Conservation (phyloP, 225 moss, liverwort and hornwort species). For the Thuidium tamariscinum region DNA sequence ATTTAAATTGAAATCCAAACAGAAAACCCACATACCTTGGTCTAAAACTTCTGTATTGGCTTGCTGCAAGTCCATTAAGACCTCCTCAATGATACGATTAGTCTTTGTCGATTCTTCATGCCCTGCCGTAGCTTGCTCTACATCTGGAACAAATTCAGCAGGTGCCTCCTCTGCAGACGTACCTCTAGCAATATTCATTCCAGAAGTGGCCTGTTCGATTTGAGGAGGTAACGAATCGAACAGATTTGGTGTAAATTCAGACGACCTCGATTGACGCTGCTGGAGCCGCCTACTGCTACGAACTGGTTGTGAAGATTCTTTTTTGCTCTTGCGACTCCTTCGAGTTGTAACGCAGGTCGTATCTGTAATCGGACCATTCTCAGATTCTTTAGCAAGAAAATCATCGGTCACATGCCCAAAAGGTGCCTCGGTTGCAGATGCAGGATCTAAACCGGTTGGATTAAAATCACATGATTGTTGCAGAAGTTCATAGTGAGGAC, state of each 20-base stretch:
- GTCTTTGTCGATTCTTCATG: not conserved
- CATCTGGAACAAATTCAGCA: not conserved
- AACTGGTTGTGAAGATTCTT: slow-evolving; percentile 13
- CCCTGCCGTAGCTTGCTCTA: not conserved
- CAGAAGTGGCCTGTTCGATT: not conserved
- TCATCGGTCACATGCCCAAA: not conserved
- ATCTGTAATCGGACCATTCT: not conserved
- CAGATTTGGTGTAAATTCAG: not conserved
- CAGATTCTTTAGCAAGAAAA: not conserved
- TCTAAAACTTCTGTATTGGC: not conserved
- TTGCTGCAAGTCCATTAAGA: slow-evolving; percentile 6
- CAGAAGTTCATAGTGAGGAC: not conserved
- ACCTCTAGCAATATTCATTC: not conserved
- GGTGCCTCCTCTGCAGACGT: not conserved
- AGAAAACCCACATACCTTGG: slow-evolving; percentile 15
- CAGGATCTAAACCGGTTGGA: slow-evolving; percentile 1
- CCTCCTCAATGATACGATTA: slow-evolving; percentile 9
- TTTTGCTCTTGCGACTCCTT: slow-evolving; percentile 20
- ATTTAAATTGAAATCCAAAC: not conserved
- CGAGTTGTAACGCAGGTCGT: not conserved
- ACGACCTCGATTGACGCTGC: slow-evolving; percentile 5
- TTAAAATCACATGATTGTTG: slow-evolving; percentile 8
- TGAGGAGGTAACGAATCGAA: not conserved
- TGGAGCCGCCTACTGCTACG: slow-evolving; percentile 35
- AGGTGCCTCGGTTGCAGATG: not conserved